Evolutionary conservation across 2,329 filamentous ascomycete species (phyloP), one percentile per base, ranked within the genome.

Genomic region (Apiospora kogelbergensis): DNA sequence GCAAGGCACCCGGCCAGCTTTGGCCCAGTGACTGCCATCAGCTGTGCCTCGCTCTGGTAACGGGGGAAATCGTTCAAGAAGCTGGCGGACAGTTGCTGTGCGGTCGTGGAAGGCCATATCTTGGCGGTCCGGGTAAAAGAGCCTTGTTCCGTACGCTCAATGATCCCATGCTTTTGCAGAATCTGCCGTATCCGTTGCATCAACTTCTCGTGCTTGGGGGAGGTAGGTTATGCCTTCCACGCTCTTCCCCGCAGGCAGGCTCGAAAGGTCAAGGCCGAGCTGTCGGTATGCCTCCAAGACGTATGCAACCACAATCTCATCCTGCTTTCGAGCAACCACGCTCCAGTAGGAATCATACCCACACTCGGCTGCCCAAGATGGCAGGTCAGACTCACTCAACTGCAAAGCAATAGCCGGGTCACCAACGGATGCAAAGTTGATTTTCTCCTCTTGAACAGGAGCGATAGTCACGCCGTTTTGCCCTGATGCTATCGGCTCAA

Each of bases 1-100:
- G 72, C 73, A 0, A 86, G 74, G 65, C 79, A 82, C 0, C 78
- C 76, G 1, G 82, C 81, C 0, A 85, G 74, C 7, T 73, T 67
- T 0, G 77, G 68, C 0, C 79, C 83, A 0, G 77, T 79, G 3
- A 73, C 73, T 15, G 76, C 65, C 0, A 81, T 69, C 0, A 84
- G 78, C 22, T 76, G 71, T 37, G 77, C 72, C 22, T 78, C 79
- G 6, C 22, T 24, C 1, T 20, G 7, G 6, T 37, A 60, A 11
- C n/a, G n/a, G 0, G 53, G 53, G 11, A 30, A 60, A 17, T 24
- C 9, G 40, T 10, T 10, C 40, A 11, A 41, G 9, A 41, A 41
- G 9, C 9, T 41, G 40, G 40, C 40, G 5, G 40, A 41, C 9
- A 41, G 40, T 11, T 41, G 40, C 40, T 41, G 40, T 11, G 40